Evolutionary conservation across 2,329 filamentous ascomycete genomes (phyloP).

Genomic region (Ilyonectria mors-panacis): DNA sequence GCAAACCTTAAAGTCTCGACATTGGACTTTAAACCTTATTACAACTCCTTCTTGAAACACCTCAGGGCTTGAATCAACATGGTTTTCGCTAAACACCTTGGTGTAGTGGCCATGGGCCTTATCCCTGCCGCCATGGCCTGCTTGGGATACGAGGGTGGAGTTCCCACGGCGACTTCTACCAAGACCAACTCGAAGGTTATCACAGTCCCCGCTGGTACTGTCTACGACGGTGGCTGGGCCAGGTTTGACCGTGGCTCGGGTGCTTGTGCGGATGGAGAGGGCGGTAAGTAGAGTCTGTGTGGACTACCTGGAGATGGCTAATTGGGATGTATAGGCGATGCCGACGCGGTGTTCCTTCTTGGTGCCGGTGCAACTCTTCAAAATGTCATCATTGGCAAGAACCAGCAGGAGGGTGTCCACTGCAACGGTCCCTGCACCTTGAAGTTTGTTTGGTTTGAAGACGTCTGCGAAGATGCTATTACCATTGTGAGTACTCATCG

Average conservation of each 20-base stretch:
- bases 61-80: background rate
- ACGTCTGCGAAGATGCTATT: constrained; percentile 48
- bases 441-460: constrained; percentile 48
- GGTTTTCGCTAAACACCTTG: background rate
- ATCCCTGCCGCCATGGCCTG: constrained; percentile 48
- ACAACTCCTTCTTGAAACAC: too few relatives aligned
- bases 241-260: constrained; percentile 53
- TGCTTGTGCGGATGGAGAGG: constrained; percentile 55
- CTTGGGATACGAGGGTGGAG: constrained; percentile 40
- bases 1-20: too few relatives aligned
- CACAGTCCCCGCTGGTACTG: constrained; percentile 43
- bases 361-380: constrained; percentile 38
- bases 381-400: constrained; percentile 45
- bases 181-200: constrained; percentile 47
- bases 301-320: background rate
- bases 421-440: constrained; percentile 47
- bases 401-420: constrained; percentile 47
- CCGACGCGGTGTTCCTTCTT: constrained; percentile 40
- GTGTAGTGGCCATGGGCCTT: constrained; percentile 39
- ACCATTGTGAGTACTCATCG: constrained; percentile 34
- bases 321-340: constrained; percentile 17
- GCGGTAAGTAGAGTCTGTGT: constrained; percentile 51
- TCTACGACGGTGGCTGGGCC: constrained; percentile 49
- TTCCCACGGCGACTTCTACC: constrained; percentile 43
- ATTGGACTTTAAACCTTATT: background rate